These are phyloP conservation scores for Wallacemonas rigidus DNA, from an alignment of 208 protist species.

Conservation along the genomic window DNA sequence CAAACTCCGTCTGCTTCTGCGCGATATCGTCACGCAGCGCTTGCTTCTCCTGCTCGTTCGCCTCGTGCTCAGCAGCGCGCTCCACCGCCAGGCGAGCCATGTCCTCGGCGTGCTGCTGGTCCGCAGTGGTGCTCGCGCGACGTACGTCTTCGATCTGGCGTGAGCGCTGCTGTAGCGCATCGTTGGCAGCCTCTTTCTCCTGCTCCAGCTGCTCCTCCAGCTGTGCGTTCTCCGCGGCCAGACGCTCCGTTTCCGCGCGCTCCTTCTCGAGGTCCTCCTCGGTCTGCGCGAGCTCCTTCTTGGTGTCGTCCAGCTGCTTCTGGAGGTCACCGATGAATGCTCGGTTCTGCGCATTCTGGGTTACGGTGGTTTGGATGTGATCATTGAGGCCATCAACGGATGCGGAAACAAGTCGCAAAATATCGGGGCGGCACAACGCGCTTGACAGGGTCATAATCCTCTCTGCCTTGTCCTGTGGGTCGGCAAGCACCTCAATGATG, in stretches of 20 bases:
- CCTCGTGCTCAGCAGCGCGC: not conserved
- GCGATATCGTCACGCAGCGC: not conserved
- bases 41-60: not conserved
- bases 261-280: constrained; percentile 22
- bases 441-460: not conserved
- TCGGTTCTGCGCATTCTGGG: not conserved
- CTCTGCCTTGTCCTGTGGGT: not conserved
- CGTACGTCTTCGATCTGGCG: not conserved
- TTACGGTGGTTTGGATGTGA: not conserved
- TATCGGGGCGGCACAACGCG: constrained; percentile 2
- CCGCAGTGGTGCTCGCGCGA: no score
- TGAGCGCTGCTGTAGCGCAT: not conserved
- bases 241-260: constrained; percentile 13
- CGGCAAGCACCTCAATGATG: not conserved
- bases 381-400: constrained; percentile 6
- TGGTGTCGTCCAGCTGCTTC: constrained; percentile 1
- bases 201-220: not conserved
- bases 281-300: constrained; percentile 16
- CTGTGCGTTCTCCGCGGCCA: constrained; percentile 8
- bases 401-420: constrained; percentile 10
- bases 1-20: no score
- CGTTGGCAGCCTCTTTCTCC: not conserved
- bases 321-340: not conserved
- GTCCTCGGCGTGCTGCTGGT: not conserved
- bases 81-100: not conserved